Evolutionary conservation across 2,329 filamentous ascomycete genomes (phyloP), one percentile per base, ranked within the genome.

Genomic region (Sodiomyces alkalinus): DNA sequence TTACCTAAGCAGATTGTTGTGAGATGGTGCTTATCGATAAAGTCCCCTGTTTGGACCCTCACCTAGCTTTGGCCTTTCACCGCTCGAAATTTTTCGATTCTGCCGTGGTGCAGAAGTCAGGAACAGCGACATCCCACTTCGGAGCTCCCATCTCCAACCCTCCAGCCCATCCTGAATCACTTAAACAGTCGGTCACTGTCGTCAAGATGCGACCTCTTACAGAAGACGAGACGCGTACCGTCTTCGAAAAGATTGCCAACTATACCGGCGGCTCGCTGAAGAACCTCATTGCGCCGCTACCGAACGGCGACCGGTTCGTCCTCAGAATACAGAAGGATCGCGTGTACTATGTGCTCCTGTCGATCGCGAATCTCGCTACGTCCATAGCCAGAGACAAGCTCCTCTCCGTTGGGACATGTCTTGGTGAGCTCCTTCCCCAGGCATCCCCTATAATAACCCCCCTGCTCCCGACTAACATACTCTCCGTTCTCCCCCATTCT

Each of bases 221-320:
- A 32, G 83, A 83, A 52, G 55, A 62, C 47, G 79, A 85, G 57
- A 80, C 76, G 33, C 73, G 80, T 51, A 80, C 79, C 2, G 73
- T 94, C 44, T 92, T 94, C 55, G 71, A 77, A 42, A 93, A 96
- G 62, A 73, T 98, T 22, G 90, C 90, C 33, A 81, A 85, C 53
- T 98, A 96, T 62, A 90, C 81, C 15, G 85, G 86, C 41, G 72
- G 70, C 44, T 86, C 80, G 12, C 68, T 94, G 41, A 87, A 85
- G 54, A 75, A 83, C 53, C 70, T 94, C 41, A 83, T 87, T 43
- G 72, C 76, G 26, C 77, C 79, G 5, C 23, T 25, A 14, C 14
- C 16, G 4, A 68, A 74, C 35, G 64, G 68, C 41, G 81, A 90
- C 53, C 75, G 82, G 46, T 78, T 82, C 54, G 82, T 92, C 36